Evolutionary conservation across 495 filamentous ascomycete genomes (phyloP), one percentile per base, ranked within the genome.

Genomic region (Aspergillus sparsus): DNA sequence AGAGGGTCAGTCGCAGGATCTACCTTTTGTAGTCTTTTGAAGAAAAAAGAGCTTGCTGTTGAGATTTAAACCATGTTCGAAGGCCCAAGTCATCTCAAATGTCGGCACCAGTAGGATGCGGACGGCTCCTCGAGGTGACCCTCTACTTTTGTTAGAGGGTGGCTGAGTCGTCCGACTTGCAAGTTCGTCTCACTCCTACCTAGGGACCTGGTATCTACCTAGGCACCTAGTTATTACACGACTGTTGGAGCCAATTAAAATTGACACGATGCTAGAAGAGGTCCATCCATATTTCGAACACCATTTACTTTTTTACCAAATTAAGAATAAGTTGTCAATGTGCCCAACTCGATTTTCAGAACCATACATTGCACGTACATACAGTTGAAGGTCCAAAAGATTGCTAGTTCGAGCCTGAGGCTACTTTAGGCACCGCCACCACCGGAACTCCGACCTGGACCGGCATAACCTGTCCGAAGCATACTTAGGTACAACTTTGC

Each of bases 351-450:
- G 1, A 27, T 27, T 27, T 27, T 27, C 1, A 27, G 3, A 27
- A 27, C 21, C 21, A 27, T 27, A 27, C 21, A 27, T 1, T 27
- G 21, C 3, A 27, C 21, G 21, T 27, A 1, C n/a, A 41, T 41
- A 13, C 2, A 41, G 9, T 41, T 8, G 37, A 13, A 9, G 37
- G 37, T 41, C 37, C 37, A 41, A 36, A 36, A 37, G 49, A 35
- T 45, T 35, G 32, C 44, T 16, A 16, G 13, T 32, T 10, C 46
- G 42, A 35, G 46, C 65, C 62, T 64, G 47, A 67, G 65, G 62
- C 62, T 50, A 27, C 39, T 32, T 15, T 44, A 13, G 44, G 62
- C 65, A 62, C 60, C 53, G 65, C 65, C 65, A 68, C 65, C 9
- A 54, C 54, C 62, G 53, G 53, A 53, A 53, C 44, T 60, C 52